phyloP scores from a whole-genome alignment of 2,329 filamentous ascomycete genomes.

The Beauveria scarabaeidicola region DNA sequence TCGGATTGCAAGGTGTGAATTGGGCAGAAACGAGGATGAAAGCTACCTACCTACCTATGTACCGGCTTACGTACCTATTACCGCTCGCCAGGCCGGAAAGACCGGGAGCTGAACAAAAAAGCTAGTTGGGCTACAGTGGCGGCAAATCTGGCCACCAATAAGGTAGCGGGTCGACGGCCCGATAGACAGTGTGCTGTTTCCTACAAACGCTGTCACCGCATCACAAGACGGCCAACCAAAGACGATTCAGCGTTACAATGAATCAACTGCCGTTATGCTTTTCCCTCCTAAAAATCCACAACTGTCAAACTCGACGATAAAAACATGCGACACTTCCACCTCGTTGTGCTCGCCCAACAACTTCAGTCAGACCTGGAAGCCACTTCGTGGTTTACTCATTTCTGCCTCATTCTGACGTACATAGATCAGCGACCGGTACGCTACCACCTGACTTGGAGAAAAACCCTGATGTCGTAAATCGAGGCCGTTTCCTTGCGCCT shows the following conservation, averaged over 20 bases:
- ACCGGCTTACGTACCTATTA: too few species aligned
- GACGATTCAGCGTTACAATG: too few species aligned
- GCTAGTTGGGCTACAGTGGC: neutral
- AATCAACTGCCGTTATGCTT: too few species aligned
- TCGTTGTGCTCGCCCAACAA: conserved; percentile 1
- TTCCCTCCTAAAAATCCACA: too few species aligned
- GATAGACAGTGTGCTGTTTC: too few species aligned
- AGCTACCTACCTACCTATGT: neutral
- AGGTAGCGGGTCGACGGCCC: too few species aligned
- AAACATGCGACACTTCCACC: neutral
- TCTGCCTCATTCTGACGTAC: neutral
- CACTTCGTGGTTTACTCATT: neutral
- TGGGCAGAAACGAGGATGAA: neutral
- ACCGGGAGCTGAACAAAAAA: neutral
- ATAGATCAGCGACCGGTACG: conserved; percentile 2
- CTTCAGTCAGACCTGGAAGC: neutral
- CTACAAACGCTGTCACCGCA: too few species aligned
- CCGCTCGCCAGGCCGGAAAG: neutral
- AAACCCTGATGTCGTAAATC: neutral
- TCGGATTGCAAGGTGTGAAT: conserved; percentile 3
- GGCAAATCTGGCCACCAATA: too few species aligned
- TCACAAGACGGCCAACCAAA: too few species aligned
- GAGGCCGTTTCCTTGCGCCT: neutral
- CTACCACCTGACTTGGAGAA: conserved; percentile 1
- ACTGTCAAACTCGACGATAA: neutral